Evolutionary conservation across 257 asterid species (phyloP).

Genomic region (Solanum raphanifolium): DNA sequence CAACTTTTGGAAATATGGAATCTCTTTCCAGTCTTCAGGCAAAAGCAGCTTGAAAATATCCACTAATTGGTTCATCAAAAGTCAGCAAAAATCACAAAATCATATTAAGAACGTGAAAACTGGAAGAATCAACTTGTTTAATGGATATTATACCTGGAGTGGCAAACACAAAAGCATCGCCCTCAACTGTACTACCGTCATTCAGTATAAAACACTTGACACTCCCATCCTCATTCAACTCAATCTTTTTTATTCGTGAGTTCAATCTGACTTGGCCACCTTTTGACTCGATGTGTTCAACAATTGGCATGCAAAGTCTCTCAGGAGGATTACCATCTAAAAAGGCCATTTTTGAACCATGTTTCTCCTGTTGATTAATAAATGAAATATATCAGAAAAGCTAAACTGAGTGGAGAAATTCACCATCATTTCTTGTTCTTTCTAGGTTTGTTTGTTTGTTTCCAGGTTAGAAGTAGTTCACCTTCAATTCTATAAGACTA

Average conservation of each 20-base stretch:
- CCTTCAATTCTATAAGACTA: neutral
- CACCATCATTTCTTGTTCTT: neutral
- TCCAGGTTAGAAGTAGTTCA: neutral
- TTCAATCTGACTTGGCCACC: constrained; percentile 79
- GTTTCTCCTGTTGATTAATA: constrained; percentile 61
- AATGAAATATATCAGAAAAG: neutral
- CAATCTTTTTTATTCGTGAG: constrained; percentile 75
- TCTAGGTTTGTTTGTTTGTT: too few species aligned
- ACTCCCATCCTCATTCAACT: constrained; percentile 63
- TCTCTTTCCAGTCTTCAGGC: constrained; percentile 87
- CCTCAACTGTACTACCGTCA: constrained; percentile 53
- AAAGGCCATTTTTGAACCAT: constrained; percentile 98
- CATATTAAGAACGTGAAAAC: neutral
- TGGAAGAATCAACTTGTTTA: neutral
- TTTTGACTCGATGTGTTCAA: constrained; percentile 56
- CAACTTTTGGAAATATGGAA: constrained; percentile 63
- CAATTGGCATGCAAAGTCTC: constrained; percentile 95
- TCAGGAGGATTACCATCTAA: constrained; percentile 99
- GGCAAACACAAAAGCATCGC: constrained; percentile 89
- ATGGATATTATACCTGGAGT: constrained; percentile 60
- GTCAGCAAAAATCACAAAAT: neutral
- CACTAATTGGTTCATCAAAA: constrained; percentile 28
- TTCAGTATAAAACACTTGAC: constrained; percentile 49
- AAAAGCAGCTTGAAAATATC: constrained; percentile 82
- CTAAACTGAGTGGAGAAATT: neutral